phyloP scores from a whole-genome alignment of 352 stramenopile species.

The Pythium chondricola region DNA sequence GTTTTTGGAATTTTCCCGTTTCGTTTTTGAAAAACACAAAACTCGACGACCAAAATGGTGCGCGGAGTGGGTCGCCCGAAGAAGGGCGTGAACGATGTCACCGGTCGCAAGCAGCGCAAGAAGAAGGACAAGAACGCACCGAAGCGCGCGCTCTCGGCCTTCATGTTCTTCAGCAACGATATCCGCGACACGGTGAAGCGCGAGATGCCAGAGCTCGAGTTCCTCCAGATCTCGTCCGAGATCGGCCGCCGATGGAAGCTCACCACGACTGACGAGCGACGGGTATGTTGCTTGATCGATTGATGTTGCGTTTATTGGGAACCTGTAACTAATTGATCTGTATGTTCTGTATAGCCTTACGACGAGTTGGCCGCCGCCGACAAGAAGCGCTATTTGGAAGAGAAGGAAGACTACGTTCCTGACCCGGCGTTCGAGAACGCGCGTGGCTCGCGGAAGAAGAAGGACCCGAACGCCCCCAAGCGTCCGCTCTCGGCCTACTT shows the following conservation, averaged over 20 bases:
- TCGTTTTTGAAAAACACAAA: constrained; percentile 18
- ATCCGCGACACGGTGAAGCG: constrained; percentile 86
- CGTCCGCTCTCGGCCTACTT: constrained; percentile 92
- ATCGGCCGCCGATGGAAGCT: constrained; percentile 82
- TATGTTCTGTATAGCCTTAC: constrained; percentile 46
- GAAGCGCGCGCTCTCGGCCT: constrained; percentile 85
- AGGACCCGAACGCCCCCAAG: constrained; percentile 93
- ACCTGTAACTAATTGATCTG: neutral
- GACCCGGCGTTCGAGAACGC: constrained; percentile 72
- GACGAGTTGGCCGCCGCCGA: constrained; percentile 78
- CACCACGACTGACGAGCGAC: constrained; percentile 55
- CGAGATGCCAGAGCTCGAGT: constrained; percentile 81
- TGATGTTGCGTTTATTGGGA: neutral
- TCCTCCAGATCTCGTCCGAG: constrained; percentile 83
- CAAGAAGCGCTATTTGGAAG: constrained; percentile 83
- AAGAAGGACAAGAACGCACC: constrained; percentile 92
- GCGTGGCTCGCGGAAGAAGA: constrained; percentile 77
- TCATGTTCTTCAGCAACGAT: constrained; percentile 90
- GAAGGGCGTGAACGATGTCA: constrained; percentile 54
- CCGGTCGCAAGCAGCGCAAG: constrained; percentile 71
- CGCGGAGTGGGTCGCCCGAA: constrained; percentile 61
- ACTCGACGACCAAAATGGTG: constrained; percentile 39
- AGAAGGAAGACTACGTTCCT: constrained; percentile 87
- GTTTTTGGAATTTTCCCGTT: constrained; percentile 24
- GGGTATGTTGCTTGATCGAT: constrained; percentile 25